Evolutionary conservation across 83 land plant genomes (phyloP).

Genomic region (Thuja plicata): DNA sequence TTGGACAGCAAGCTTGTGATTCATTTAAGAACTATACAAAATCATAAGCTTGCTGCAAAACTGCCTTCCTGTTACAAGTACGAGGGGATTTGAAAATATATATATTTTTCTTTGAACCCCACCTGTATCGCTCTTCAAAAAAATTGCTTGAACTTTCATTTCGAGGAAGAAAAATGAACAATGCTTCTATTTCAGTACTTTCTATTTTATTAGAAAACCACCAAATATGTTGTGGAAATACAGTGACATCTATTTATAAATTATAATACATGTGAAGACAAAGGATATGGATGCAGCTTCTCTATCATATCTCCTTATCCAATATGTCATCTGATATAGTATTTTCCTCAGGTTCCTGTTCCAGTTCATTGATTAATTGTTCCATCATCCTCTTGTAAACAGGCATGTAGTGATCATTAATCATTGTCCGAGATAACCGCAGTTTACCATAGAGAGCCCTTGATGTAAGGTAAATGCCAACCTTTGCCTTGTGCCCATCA

Average conservation of each 20-base stretch:
- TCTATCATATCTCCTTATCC: constrained; percentile 14
- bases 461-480: constrained; percentile 76
- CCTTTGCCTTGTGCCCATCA: constrained; percentile 16
- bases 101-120: background rate
- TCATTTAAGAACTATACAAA: constrained; percentile 6
- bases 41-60: constrained; percentile 11
- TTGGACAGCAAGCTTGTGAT: constrained; percentile 13
- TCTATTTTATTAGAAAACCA: background rate
- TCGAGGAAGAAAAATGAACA: background rate
- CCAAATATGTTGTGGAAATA: background rate
- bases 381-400: constrained; percentile 79
- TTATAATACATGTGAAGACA: constrained; percentile 7
- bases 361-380: constrained; percentile 56
- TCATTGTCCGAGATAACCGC: constrained; percentile 79
- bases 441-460: constrained; percentile 80
- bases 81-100: background rate
- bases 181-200: background rate
- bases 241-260: background rate
- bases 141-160: background rate
- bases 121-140: background rate
- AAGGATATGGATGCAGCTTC: background rate
- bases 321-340: background rate
- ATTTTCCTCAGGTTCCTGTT: constrained; percentile 28
- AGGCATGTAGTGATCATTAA: constrained; percentile 93
- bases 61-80: background rate